Percentiles rank a stretch among this genome's conserved stretches.
Conservation (phyloP, 2,329 filamentous ascomycete genomes). For the Aspergillus niger region DNA sequence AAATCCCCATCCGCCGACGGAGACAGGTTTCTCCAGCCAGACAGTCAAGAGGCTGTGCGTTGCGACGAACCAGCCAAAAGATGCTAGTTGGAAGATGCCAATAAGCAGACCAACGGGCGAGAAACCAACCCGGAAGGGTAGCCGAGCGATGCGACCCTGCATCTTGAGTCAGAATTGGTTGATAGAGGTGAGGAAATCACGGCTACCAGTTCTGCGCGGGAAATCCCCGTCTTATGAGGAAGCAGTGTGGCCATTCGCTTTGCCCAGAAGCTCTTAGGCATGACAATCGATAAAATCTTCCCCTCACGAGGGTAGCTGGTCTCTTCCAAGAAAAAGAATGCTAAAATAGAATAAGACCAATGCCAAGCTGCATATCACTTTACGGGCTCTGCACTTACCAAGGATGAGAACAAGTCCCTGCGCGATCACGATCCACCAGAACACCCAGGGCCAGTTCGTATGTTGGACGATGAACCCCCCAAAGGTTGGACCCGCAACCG, state of each 20-base stretch:
- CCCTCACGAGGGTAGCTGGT: background rate
- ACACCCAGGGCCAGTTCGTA: slow-evolving; percentile 1
- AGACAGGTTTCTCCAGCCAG: background rate
- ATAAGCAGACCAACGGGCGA: background rate
- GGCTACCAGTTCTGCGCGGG: background rate
- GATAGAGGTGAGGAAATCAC: too few relatives aligned
- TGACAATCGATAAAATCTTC: background rate
- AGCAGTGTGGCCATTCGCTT: background rate
- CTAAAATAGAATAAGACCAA: background rate
- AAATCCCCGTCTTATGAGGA: background rate
- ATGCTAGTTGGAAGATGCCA: background rate
- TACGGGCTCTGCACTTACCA: background rate
- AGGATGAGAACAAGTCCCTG: background rate
- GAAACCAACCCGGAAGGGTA: background rate
- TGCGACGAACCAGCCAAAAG: background rate
- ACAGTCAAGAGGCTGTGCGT: background rate
- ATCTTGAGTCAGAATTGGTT: background rate
- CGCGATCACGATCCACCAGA: slow-evolving; percentile 1
- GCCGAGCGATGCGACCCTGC: background rate
- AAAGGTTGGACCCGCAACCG: background rate
- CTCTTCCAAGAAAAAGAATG: background rate
- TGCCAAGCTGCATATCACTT: too few relatives aligned
- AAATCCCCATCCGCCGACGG: background rate
- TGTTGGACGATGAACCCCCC: slow-evolving; percentile 1
- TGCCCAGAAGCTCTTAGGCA: background rate